A percentile compares a stretch with the other conserved stretches of the same genome.
Conservation (phyloP, 164 flowering plant genomes). For the Sedum album region DNA sequence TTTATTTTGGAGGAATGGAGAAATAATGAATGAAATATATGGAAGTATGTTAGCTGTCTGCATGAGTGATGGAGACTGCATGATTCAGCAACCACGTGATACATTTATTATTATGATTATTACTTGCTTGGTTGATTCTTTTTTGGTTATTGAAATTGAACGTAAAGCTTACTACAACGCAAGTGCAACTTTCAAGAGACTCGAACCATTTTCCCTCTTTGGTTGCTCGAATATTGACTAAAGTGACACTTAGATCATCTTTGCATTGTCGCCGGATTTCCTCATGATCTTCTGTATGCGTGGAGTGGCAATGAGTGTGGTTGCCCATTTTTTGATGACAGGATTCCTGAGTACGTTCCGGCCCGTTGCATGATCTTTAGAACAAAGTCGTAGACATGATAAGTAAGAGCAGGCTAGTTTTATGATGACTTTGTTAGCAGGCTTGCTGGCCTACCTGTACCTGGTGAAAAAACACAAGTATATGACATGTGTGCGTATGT, state of each 20-base stretch:
- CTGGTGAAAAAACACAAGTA: background rate
- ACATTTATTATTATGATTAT: background rate
- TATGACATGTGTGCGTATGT: background rate
- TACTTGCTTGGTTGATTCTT: background rate
- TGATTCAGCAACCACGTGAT: background rate
- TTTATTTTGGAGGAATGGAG: background rate
- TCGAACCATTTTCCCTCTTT: too few species aligned
- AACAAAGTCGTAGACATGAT: background rate
- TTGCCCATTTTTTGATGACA: slow-evolving; percentile 38
- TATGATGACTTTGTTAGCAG: background rate
- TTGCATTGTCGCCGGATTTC: slow-evolving; percentile 53
- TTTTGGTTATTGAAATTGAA: background rate
- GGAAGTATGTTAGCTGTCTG: slow-evolving; percentile 2
- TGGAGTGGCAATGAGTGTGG: slow-evolving; percentile 58
- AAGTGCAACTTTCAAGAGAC: too few species aligned
- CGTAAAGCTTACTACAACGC: background rate
- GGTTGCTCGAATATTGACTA: too few species aligned
- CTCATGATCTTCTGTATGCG: slow-evolving; percentile 85
- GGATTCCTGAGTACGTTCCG: slow-evolving; percentile 38
- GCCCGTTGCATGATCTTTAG: slow-evolving; percentile 18
- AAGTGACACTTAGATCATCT: slow-evolving; percentile 37
- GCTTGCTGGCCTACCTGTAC: background rate
- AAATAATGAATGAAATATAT: background rate
- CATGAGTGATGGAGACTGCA: background rate
- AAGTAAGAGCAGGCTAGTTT: background rate